Conservation (phyloP, 805 yeast species). For the Barnettozyma populi region DNA sequence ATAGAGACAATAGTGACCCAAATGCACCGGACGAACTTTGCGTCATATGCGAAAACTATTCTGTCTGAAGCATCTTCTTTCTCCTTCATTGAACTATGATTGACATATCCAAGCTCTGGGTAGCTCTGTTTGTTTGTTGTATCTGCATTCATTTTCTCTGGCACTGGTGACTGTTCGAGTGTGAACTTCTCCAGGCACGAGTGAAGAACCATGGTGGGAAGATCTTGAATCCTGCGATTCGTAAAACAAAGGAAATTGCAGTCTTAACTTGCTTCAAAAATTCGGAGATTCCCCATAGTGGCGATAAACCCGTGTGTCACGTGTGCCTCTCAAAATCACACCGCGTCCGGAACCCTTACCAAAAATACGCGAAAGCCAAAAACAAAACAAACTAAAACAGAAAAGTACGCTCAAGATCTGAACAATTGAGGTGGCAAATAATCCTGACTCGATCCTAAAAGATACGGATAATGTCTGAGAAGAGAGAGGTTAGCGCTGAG, state of each 20-base stretch:
- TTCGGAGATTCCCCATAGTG: not conserved
- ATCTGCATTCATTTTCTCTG: not conserved
- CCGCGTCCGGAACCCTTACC: no score
- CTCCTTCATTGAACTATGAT: not conserved
- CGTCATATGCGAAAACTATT: not conserved
- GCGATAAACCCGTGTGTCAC: not conserved
- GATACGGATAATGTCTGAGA: not conserved
- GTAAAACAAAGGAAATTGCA: not conserved
- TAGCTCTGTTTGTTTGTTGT: not conserved
- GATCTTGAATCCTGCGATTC: not conserved
- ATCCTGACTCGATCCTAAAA: not conserved
- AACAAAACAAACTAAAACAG: not conserved
- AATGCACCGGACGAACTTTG: not conserved
- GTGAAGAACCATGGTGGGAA: not conserved
- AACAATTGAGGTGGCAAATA: not conserved
- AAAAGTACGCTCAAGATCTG: not conserved
- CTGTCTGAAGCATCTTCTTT: not conserved
- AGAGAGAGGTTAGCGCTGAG: not conserved
- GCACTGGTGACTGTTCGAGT: not conserved
- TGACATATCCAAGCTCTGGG: not conserved
- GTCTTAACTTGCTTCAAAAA: not conserved
- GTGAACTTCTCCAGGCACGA: constrained; percentile 8
- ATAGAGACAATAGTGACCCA: not conserved
- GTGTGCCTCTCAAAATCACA: no score
- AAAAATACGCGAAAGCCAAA: not conserved